phyloP scores from a whole-genome alignment of 495 filamentous ascomycete genomes.

The Durotheca rogersii region DNA sequence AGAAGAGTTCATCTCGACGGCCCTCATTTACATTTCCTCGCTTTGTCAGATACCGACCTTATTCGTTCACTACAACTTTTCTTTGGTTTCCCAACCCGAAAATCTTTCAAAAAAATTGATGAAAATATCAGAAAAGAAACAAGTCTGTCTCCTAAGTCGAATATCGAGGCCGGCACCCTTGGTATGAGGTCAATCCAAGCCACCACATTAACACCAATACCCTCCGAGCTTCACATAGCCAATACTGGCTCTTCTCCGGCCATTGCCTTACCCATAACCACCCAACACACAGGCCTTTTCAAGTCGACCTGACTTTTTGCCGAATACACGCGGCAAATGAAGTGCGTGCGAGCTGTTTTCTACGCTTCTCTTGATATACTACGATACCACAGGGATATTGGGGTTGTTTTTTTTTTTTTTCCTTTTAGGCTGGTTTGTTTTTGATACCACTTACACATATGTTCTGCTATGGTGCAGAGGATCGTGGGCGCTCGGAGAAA shows the following conservation, averaged over 20 bases:
- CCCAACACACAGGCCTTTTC: no score
- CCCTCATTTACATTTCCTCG: constrained; percentile 36
- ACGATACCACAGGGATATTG: constrained; percentile 30
- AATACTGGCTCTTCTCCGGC: constrained; percentile 1
- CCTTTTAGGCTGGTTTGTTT: constrained; percentile 25
- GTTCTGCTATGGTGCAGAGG: constrained; percentile 19
- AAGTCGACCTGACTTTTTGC: no score
- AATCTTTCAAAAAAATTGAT: constrained; percentile 20
- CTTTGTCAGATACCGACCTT: constrained; percentile 27
- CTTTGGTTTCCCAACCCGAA: constrained; percentile 12
- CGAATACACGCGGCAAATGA: constrained; percentile 11
- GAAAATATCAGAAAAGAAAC: constrained; percentile 16
- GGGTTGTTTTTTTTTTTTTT: no score
- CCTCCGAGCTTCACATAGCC: constrained; percentile 2
- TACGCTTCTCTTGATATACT: constrained; percentile 31
- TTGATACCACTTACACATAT: constrained; percentile 31
- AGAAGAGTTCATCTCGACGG: constrained; percentile 3
- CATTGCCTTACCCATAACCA: no score
- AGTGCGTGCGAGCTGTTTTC: constrained; percentile 15
- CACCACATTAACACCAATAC: constrained; percentile 3
- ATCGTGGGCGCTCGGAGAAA: constrained; percentile 13
- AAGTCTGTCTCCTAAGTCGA: constrained; percentile 20
- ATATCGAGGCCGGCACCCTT: constrained; percentile 1
- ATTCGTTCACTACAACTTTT: constrained; percentile 39
- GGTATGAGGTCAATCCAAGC: constrained; percentile 3